Base-by-base conservation (phyloP, 1,284 basidiomycete genomes). In the Trichosporon sp. region DNA sequence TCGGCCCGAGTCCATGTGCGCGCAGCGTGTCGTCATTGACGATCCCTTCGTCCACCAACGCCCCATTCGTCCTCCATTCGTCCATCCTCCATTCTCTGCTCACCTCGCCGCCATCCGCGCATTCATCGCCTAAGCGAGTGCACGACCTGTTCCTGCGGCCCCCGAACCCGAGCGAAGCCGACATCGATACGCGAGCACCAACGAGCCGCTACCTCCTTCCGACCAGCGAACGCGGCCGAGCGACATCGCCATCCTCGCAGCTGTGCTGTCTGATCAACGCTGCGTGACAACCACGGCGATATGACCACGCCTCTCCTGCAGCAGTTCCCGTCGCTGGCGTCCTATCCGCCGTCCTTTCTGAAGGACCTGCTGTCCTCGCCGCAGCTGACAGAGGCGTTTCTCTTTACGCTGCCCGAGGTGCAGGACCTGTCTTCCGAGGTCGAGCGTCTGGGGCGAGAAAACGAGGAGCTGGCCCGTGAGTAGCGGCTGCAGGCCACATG, bases 361-460 rank as follows among this genome's bases (percentile, higher is more conserved):
- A 91, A 95, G 81, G 92, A 94, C 78, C 84, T 96, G 21, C 84
- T 96, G 25, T 86, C 87, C 21, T 92, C 95, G 76, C 90, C 90
- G 1, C 84, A 86, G 21, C 94, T 94, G 79, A 94, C 95, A 73
- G 91, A 95, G 80, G 91, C 93, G 5, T 86, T 92, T 70, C 90
- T 96, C 74, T 90, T 93, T 80, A 89, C 91, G 1, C 83, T 95
- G 9, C 85, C 88, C 1, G 86, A 87, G 58, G 92, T 95, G 51
- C 89, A 90, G 76, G 86, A 87, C 13, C 83, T 93, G 69, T 90
- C 93, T 70, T 86, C 88, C 72, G 88, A 89, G 1, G 91, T 94
- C 73, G 85, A 89, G 23, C 90, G 91, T 70, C 86, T 95, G 0
- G 90, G 92, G 5, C 85, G 87, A 76, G 91, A 92, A 35, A 96